Conservation (phyloP, 1,284 basidiomycete species). For the Papiliotrema nemorosa region DNA sequence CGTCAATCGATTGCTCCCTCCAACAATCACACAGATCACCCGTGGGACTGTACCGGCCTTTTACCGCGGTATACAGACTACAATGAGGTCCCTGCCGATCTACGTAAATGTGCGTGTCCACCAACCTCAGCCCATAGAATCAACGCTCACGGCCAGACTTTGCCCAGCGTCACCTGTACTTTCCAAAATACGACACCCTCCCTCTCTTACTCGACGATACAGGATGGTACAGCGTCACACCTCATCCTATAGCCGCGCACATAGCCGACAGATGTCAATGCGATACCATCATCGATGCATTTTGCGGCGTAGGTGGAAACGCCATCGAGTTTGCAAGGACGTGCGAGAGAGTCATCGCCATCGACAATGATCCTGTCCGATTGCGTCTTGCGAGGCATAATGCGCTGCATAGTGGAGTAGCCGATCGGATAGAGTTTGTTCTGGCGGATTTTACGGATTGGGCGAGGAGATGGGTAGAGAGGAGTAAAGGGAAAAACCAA, state of each 20-base stretch:
- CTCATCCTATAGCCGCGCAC: constrained; percentile 82
- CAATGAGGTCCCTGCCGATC: constrained; percentile 66
- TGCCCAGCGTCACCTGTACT: constrained; percentile 72
- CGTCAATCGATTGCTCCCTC: constrained; percentile 6
- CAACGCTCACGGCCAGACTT: constrained; percentile 60
- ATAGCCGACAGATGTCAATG: constrained; percentile 89
- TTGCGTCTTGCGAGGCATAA: constrained; percentile 87
- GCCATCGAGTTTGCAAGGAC: constrained; percentile 95
- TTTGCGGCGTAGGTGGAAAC: constrained; percentile 97
- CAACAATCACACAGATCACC: constrained; percentile 22
- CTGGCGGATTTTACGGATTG: constrained; percentile 82
- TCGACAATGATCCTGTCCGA: constrained; percentile 80
- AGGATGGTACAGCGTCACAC: constrained; percentile 97
- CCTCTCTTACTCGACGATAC: constrained; percentile 56
- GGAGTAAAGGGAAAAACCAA: constrained; percentile 20
- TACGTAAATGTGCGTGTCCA: constrained; percentile 70
- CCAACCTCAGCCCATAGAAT: not conserved
- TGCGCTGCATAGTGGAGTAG: constrained; percentile 86
- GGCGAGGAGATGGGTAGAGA: constrained; percentile 58
- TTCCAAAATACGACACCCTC: constrained; percentile 69
- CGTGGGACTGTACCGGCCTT: constrained; percentile 63
- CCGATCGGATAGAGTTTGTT: constrained; percentile 89
- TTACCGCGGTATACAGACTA: constrained; percentile 64
- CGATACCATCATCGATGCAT: constrained; percentile 70
- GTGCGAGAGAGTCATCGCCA: constrained; percentile 86